phyloP scores from a whole-genome alignment of 495 filamentous ascomycete genomes.

The Hapsidospora chrysogenum region DNA sequence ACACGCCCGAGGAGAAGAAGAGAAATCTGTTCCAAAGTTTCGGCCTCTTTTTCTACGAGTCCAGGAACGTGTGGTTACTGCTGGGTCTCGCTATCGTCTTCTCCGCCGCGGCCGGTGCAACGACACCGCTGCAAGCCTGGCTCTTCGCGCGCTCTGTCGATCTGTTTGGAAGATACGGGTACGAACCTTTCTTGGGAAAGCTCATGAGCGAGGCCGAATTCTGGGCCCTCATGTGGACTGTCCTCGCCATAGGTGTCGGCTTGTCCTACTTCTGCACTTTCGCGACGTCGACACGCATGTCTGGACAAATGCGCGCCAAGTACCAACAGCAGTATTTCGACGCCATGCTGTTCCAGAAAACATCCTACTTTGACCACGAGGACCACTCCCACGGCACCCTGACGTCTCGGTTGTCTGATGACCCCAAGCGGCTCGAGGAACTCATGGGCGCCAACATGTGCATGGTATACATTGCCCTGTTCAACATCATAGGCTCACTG shows the following conservation, averaged over 20 bases:
- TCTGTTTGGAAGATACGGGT: conserved; percentile 13
- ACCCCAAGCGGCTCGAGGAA: conserved; percentile 46
- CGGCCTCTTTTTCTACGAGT: conserved; percentile 27
- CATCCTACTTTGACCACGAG: conserved; percentile 45
- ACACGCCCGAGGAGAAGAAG: conserved; percentile 14
- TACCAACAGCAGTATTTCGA: conserved; percentile 45
- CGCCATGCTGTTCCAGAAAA: conserved; percentile 36
- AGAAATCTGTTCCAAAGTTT: conserved; percentile 25
- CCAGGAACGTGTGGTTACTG: conserved; percentile 18
- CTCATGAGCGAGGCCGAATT: conserved; percentile 18
- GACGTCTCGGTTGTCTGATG: conserved; percentile 35
- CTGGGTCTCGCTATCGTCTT: conserved; percentile 15
- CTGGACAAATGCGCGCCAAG: conserved; percentile 23
- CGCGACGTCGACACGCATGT: conserved; percentile 15
- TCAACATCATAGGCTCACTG: conserved; percentile 29
- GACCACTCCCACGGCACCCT: conserved; percentile 48
- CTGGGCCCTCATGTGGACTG: conserved; percentile 32
- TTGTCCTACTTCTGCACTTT: conserved; percentile 20
- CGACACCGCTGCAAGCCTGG: conserved; percentile 23
- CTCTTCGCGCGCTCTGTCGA: conserved; percentile 26
- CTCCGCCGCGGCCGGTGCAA: conserved; percentile 20
- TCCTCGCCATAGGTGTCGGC: conserved; percentile 22
- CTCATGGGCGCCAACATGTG: conserved; percentile 42
- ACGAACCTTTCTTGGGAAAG: conserved; percentile 3
- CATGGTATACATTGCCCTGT: conserved; percentile 30